Evolutionary conservation across 139 green algal genomes (phyloP), one percentile per base, ranked within the genome.

Genomic region (Chlorella vulgaris): DNA sequence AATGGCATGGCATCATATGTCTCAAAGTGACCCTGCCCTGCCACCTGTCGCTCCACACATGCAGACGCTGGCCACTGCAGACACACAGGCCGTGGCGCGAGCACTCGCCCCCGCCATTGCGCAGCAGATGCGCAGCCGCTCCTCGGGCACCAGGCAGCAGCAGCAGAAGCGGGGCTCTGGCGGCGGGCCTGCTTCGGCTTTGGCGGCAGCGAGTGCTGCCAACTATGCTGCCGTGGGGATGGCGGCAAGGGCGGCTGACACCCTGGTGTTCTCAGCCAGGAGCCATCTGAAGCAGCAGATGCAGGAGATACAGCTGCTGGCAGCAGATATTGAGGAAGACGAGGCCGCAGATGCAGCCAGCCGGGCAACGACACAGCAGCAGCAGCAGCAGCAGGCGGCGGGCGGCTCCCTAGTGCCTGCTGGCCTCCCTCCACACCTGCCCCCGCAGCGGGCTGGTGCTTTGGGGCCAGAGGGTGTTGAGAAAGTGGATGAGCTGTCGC

Each of bases 231-330:
- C 74, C 13, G 58, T 33, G 1, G 7, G 47, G 38, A 81, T 85
- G 73, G 58, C 71, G 5, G 3, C 33, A 2, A 36, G 81, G 19
- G 81, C 81, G 0, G 81, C 81, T 0, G 15, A 4, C 43, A 50
- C 81, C 19, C 70, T 85, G 47, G 35, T 81, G 18, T n/a, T 50
- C 28, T 36, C 60, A 18, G 81, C 81, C 0, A 33, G 81, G 63
- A 40, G 66, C 7, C 81, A 81, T 36, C 36, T 85, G 39, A 5
- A 70, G 43, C 24, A 21, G 13, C 43, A 67, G 31, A 63, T 58
- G n/a, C 0, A 8, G 4, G 69, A 81, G 51, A 36, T 80, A 18
- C n/a, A 55, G 8, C 21, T n/a, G 4, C 58, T 80, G 28, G 74
- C 58, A 7, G 58, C 38, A 2, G 58, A 58, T 38, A 70, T 71